Evolutionary conservation across 176 grass and related monocot species (phyloP).

Genomic region (Coix lacrymajobi): DNA sequence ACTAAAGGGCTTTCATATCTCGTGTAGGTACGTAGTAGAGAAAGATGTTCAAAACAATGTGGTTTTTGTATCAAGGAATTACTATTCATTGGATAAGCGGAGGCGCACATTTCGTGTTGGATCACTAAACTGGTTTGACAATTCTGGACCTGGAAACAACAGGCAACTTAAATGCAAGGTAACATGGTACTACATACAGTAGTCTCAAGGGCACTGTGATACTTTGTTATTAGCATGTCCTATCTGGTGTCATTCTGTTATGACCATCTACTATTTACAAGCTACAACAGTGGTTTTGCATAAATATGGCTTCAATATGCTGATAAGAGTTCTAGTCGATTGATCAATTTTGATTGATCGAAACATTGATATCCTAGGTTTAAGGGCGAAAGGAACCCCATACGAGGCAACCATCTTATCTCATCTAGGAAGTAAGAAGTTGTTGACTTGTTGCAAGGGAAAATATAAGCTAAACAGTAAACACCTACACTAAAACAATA

Average conservation of each 20-base stretch:
- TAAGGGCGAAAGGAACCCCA: no score
- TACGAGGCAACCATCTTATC: no score
- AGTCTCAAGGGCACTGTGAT: neutral
- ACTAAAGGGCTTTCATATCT: neutral
- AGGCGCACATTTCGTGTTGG: conserved; percentile 71
- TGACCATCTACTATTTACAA: neutral
- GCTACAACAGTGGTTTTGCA: neutral
- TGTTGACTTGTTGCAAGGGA: no score
- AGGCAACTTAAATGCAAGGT: conserved; percentile 84
- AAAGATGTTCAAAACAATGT: conserved; percentile 92
- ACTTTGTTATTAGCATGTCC: neutral
- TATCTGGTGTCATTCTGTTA: neutral
- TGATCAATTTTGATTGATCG: neutral
- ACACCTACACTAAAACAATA: no score
- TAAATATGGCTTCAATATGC: neutral
- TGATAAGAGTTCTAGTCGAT: neutral
- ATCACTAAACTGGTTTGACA: conserved; percentile 71
- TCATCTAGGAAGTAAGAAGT: no score
- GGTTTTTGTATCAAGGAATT: conserved; percentile 89
- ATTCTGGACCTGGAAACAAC: conserved; percentile 38
- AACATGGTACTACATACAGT: neutral
- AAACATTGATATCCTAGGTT: neutral
- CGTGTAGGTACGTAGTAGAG: conserved; percentile 82
- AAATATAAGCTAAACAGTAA: no score
- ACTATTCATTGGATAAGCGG: conserved; percentile 88